Base-by-base conservation (phyloP, 2,329 filamentous ascomycete species). In the Exophiala bonariae region DNA sequence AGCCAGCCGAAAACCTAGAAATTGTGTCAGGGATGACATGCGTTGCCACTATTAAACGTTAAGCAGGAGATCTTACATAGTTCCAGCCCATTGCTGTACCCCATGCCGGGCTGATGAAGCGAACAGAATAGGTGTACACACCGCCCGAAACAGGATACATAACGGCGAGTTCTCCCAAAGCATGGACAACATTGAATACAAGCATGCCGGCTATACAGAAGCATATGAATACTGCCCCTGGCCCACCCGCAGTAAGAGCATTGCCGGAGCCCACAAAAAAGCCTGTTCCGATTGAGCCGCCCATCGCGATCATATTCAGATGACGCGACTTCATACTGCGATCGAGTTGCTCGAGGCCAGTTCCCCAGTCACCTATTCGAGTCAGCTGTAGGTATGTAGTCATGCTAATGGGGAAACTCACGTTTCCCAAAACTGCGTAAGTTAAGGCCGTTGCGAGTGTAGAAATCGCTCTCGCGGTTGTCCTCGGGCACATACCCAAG, bases 121-220 rank as follows among this genome's bases (percentile, higher is more conserved):
- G 83, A 23, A 89, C 95, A 13, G 91, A 93, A 70, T 91, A 96
- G 5, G 89, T 85, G 1, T 89, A 89, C 65, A 96, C 96, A 3
- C 89, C 95, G 49, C 92, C 92, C 20, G 91, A 87, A 23, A 96
- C 86, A 3, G 92, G 92, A 59, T 91, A 96, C 16, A 91, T 73
- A 17, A 96, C 90, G 14, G 91, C 88, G 68, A 97, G 81, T 68
- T 97, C 92, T 54, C 92, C 92, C 16, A 97, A 76, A 1, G 90
- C 89, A 62, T 96, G 90, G 32, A 95, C 87, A 2, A 89, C 95
- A 65, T 87, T 93, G 70, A 89, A 96, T 54, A 96, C 70, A 89
- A 96, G 95, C 61, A 82, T 69, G 38, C 90, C 90, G 55, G 95
- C 84, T 51, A 95, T 79, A 47, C 73, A 67, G 61, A 89, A 95